These are phyloP conservation scores for Fraxinus pennsylvanica DNA, from an alignment of 257 asterid genomes.

Conservation along the genomic window DNA sequence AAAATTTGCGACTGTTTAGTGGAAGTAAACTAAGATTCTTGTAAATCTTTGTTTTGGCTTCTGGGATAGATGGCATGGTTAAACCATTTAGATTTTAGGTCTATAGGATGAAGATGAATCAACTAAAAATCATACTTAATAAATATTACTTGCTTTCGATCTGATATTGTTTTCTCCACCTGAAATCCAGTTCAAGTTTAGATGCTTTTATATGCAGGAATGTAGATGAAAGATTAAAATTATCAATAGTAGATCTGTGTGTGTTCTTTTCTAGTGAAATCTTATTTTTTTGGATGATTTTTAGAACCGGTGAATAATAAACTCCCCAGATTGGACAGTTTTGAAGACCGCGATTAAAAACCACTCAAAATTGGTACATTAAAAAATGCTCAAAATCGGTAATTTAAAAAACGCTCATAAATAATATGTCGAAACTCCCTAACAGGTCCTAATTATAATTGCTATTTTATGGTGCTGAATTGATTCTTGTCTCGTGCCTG, in stretches of 20 bases:
- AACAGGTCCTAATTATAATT: too few relatives aligned
- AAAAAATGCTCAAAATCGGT: too few relatives aligned
- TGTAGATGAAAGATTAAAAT: background rate
- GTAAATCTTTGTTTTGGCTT: background rate
- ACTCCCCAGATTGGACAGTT: too few relatives aligned
- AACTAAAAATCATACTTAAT: background rate
- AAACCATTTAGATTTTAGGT: background rate
- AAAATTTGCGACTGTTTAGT: background rate
- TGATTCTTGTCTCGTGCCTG: background rate
- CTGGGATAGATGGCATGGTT: background rate
- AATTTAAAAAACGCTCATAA: too few relatives aligned
- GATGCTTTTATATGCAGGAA: background rate
- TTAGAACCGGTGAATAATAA: too few relatives aligned
- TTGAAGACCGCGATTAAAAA: too few relatives aligned
- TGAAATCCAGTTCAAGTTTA: constrained; percentile 31
- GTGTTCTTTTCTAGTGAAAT: background rate
- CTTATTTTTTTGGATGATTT: too few relatives aligned
- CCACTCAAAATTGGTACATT: too few relatives aligned
- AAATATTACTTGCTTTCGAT: constrained; percentile 66
- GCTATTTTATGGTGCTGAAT: background rate
- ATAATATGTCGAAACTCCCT: too few relatives aligned
- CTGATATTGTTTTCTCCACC: constrained; percentile 70
- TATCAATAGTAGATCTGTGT: background rate
- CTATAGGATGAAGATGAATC: background rate
- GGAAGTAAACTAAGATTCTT: background rate